A percentile compares a stretch with the other conserved stretches of the same genome.
Evolutionary conservation across 1,284 basidiomycete genomes (phyloP).

Genomic region (Wallemia mellicola): DNA sequence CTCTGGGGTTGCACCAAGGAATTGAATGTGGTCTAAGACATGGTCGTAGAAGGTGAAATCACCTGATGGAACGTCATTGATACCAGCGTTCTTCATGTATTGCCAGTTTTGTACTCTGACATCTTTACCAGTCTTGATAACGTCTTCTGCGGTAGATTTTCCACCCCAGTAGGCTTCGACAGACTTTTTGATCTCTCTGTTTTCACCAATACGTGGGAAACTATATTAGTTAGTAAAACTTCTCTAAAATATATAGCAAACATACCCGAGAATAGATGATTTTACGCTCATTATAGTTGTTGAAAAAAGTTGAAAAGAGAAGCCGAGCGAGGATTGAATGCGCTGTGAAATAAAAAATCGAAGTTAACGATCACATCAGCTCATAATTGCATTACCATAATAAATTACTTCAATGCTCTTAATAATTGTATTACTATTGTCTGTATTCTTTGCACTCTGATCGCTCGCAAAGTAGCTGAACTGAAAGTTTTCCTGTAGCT

Average conservation of each 20-base stretch:
- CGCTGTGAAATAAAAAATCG: too few relatives aligned
- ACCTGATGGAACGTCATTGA: conserved; percentile 84
- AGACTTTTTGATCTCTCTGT: conserved; percentile 96
- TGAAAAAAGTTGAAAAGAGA: background rate
- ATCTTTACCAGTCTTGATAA: conserved; percentile 62
- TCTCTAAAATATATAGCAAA: background rate
- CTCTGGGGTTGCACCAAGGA: conserved; percentile 89
- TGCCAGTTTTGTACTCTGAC: conserved; percentile 78
- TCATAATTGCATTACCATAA: background rate
- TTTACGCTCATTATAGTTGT: background rate
- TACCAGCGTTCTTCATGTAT: conserved; percentile 56
- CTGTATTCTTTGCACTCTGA: too few relatives aligned
- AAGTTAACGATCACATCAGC: background rate
- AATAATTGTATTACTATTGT: too few relatives aligned
- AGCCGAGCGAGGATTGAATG: background rate
- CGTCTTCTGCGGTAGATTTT: conserved; percentile 64
- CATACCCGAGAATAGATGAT: background rate
- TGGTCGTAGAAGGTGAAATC: conserved; percentile 98
- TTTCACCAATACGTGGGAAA: conserved; percentile 87
- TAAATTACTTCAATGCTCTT: too few relatives aligned
- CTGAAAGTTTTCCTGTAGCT: too few relatives aligned
- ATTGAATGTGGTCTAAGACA: conserved; percentile 85
- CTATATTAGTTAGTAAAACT: conserved; percentile 34
- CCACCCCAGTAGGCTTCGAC: conserved; percentile 94
- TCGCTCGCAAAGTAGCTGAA: too few relatives aligned